Evolutionary conservation across 257 asterid species (phyloP).

Genomic region (Mentha longifolia): DNA sequence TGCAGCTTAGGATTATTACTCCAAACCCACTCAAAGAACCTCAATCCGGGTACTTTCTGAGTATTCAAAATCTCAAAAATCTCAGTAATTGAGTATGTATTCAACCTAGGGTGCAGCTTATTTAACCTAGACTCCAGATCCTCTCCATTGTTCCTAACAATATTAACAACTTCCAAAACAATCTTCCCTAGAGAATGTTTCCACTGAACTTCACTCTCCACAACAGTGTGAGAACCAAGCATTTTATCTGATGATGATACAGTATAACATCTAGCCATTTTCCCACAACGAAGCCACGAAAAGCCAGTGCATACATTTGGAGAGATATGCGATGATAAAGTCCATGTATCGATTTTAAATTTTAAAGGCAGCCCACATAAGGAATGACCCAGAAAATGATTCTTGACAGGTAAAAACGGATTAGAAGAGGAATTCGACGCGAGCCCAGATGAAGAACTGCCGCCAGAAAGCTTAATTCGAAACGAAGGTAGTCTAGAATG

Average conservation of each 20-base stretch:
- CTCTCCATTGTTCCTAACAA: slow-evolving; percentile 44
- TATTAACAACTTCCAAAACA: slow-evolving; percentile 50
- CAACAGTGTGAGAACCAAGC: slow-evolving; percentile 21
- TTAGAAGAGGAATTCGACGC: slow-evolving; percentile 10
- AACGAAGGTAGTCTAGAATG: slow-evolving; percentile 6
- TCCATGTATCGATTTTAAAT: slow-evolving; percentile 14
- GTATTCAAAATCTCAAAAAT: slow-evolving; percentile 56
- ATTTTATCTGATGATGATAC: slow-evolving; percentile 30
- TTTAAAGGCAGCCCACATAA: slow-evolving; percentile 28
- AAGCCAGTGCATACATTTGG: background rate
- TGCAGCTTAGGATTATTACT: slow-evolving; percentile 41
- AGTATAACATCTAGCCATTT: slow-evolving; percentile 31
- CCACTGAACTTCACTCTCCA: slow-evolving; percentile 37
- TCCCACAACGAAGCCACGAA: slow-evolving; percentile 12
- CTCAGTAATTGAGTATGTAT: slow-evolving; percentile 39
- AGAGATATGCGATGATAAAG: slow-evolving; percentile 3
- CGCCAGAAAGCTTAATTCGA: background rate
- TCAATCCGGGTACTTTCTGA: slow-evolving; percentile 56
- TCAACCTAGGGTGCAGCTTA: slow-evolving; percentile 36
- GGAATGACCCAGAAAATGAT: slow-evolving; percentile 1
- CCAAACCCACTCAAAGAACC: slow-evolving; percentile 69
- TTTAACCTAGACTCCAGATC: slow-evolving; percentile 57
- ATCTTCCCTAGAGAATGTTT: slow-evolving; percentile 19
- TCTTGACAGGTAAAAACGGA: slow-evolving; percentile 22
- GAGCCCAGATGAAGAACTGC: slow-evolving; percentile 21